Evolutionary conservation across 1,139 yeast genomes (phyloP).

Genomic region (Magnusiomyces paraingens): DNA sequence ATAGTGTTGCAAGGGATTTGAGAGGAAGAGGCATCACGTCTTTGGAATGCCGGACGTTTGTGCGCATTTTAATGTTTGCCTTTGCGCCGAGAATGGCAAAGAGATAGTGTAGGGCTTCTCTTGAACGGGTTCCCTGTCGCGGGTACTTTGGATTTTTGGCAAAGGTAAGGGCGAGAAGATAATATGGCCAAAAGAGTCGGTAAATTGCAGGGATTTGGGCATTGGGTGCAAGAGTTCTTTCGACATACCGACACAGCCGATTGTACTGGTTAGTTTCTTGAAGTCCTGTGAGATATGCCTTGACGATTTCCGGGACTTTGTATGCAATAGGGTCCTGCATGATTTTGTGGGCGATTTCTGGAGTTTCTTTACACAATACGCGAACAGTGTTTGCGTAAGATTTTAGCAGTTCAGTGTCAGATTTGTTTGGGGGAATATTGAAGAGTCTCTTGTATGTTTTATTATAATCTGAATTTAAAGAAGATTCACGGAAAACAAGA

Average conservation of each 20-base stretch:
- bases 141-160: too few species aligned
- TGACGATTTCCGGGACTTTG: not conserved
- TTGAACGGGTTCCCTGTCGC: not conserved
- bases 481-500: not conserved
- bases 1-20: too few species aligned
- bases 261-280: not conserved
- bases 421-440: not conserved
- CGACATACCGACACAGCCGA: not conserved
- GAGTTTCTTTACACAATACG: not conserved
- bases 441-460: not conserved
- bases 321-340: not conserved
- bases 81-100: not conserved
- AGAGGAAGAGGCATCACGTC: too few species aligned
- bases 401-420: not conserved
- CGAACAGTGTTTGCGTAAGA: not conserved
- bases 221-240: not conserved
- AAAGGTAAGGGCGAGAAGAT: not conserved
- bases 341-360: not conserved
- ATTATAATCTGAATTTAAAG: not conserved
- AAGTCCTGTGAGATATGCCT: not conserved
- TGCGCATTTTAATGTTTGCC: not conserved
- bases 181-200: not conserved
- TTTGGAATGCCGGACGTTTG: not conserved
- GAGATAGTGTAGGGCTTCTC: not conserved
- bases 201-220: not conserved